phyloP scores from a whole-genome alignment of 2,329 filamentous ascomycete genomes.

The Clonostachys byssicola region DNA sequence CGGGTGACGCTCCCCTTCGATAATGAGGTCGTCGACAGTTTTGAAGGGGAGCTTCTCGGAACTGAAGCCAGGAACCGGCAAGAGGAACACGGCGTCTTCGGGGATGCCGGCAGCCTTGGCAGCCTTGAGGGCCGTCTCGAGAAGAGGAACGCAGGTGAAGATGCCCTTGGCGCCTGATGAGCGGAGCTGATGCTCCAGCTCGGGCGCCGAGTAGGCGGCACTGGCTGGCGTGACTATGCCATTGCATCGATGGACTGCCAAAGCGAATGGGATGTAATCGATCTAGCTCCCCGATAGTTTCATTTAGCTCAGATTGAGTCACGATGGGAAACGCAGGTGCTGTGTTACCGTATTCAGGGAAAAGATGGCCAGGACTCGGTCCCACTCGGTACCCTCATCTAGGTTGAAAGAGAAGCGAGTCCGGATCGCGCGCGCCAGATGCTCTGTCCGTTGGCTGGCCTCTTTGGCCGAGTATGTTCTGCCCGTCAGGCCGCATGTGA shows the following conservation, averaged over 20 bases:
- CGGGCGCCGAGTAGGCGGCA: constrained; percentile 65
- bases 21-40: constrained; percentile 63
- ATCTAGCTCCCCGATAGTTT: constrained; percentile 42
- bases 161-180: constrained; percentile 65
- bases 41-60: constrained; percentile 49
- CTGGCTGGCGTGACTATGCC: constrained; percentile 73
- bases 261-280: constrained; percentile 69
- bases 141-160: constrained; percentile 67
- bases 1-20: constrained; percentile 51
- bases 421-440: constrained; percentile 62
- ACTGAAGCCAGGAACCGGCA: constrained; percentile 60
- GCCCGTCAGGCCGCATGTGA: constrained; percentile 72
- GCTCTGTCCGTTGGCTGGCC: constrained; percentile 61
- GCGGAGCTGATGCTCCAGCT: constrained; percentile 69
- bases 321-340: not conserved
- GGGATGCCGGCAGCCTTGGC: constrained; percentile 61
- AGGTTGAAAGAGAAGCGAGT: constrained; percentile 69
- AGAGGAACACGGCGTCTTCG: constrained; percentile 60
- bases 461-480: constrained; percentile 61
- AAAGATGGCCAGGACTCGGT: constrained; percentile 74
- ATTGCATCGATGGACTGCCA: constrained; percentile 71
- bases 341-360: constrained; percentile 70
- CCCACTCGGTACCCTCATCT: constrained; percentile 71
- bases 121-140: constrained; percentile 60
- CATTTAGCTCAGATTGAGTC: not conserved